Conservation (phyloP, 192 early-diverging fungal genomes). For the Coemansia reversa region DNA sequence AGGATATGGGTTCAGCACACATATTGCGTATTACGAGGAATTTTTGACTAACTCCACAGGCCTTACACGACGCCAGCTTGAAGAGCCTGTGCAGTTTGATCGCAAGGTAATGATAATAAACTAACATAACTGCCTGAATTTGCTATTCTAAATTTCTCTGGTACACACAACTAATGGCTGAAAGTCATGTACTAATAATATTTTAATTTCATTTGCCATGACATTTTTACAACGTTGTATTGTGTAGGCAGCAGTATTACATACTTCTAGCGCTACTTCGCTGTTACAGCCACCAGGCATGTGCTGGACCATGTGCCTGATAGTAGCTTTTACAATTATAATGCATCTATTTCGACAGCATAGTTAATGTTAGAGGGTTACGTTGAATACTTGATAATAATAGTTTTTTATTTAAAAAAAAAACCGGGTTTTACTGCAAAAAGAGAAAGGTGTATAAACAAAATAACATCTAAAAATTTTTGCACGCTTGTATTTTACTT, state of each 20-base stretch:
- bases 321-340: not conserved
- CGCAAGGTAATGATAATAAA: slow-evolving; percentile 15
- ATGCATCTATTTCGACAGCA: not conserved
- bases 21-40: slow-evolving; percentile 39
- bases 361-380: not conserved
- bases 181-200: not conserved
- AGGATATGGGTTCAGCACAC: slow-evolving; percentile 55
- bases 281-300: not conserved
- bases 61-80: slow-evolving; percentile 17
- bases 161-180: too few species aligned
- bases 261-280: slow-evolving; percentile 3
- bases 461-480: too few species aligned
- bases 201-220: not conserved
- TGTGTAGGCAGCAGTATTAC: slow-evolving; percentile 10
- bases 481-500: too few species aligned
- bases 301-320: not conserved
- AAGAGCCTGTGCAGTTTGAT: slow-evolving; percentile 26
- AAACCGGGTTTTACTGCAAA: not conserved
- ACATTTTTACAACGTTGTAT: not conserved
- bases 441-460: not conserved
- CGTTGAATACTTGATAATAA: not conserved
- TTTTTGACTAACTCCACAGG: slow-evolving; percentile 44
- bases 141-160: not conserved
- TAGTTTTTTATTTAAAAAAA: not conserved
- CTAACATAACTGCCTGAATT: not conserved